A percentile compares a stretch with the other conserved stretches of the same genome.
phyloP scores from a whole-genome alignment of 2,329 filamentous ascomycete species.

The Pseudocercospora fijiensis region DNA sequence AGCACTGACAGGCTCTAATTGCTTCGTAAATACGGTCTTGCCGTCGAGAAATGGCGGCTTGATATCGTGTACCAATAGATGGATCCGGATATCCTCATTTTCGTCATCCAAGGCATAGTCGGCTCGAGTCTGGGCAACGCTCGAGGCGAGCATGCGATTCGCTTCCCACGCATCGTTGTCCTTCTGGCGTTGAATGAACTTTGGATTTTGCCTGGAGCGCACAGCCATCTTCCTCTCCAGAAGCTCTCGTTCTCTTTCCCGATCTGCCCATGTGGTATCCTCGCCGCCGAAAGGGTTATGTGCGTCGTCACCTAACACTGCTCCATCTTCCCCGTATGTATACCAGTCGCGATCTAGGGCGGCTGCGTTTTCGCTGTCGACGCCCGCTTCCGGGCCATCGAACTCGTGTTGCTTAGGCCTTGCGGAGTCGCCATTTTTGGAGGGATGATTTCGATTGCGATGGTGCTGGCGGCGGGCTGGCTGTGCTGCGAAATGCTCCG shows the following conservation, averaged over 20 bases:
- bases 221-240: conserved; percentile 71
- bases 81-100: conserved; percentile 82
- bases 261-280: conserved; percentile 66
- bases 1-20: conserved; percentile 89
- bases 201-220: conserved; percentile 54
- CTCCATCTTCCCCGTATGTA: conserved; percentile 75
- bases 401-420: conserved; percentile 56
- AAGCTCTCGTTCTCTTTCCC: conserved; percentile 70
- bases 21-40: conserved; percentile 93
- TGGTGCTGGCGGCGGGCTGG: conserved; percentile 45
- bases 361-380: conserved; percentile 65
- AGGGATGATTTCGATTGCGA: conserved; percentile 17
- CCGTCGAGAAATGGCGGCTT: conserved; percentile 94
- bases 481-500: conserved; percentile 48
- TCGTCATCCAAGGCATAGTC: conserved; percentile 76
- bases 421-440: conserved; percentile 27
- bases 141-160: conserved; percentile 95
- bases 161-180: conserved; percentile 99
- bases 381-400: conserved; percentile 61
- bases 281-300: conserved; percentile 86
- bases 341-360: conserved; percentile 93
- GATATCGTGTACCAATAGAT: conserved; percentile 89
- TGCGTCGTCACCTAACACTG: conserved; percentile 85
- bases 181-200: conserved; percentile 80
- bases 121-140: conserved; percentile 86